A percentile compares a stretch with the other conserved stretches of the same genome.
Conservation (phyloP, 2,329 filamentous ascomycete species). For the Chaetomium globosum region DNA sequence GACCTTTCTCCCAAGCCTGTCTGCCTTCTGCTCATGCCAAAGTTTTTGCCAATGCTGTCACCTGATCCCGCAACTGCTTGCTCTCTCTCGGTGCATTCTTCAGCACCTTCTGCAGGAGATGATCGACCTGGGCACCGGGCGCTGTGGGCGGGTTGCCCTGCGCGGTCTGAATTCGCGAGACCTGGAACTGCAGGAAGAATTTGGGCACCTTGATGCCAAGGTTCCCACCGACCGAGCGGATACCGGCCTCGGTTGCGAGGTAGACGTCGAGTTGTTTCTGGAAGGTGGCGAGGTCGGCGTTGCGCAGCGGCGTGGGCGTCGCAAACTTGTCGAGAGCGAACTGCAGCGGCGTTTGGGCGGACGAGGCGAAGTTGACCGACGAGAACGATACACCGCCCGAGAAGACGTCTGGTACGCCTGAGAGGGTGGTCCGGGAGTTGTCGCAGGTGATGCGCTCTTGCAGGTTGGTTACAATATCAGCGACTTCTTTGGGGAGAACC, state of each 20-base stretch:
- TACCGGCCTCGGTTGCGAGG: conserved; percentile 61
- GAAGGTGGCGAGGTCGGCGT: conserved; percentile 54
- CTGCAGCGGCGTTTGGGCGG: conserved; percentile 51
- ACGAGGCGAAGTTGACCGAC: conserved; percentile 58
- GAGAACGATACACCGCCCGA: conserved; percentile 56
- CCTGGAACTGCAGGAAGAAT: conserved; percentile 64
- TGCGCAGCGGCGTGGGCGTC: conserved; percentile 53
- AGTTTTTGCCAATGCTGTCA: conserved; percentile 46
- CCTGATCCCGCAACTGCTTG: conserved; percentile 54
- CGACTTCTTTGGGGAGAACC: conserved; percentile 55
- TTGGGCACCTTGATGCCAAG: conserved; percentile 64
- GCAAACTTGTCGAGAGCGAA: conserved; percentile 59
- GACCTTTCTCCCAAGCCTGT: not conserved
- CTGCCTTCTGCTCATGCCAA: conserved; percentile 13
- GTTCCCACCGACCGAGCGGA: conserved; percentile 56
- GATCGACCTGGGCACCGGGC: conserved; percentile 58
- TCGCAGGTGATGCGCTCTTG: conserved; percentile 54
- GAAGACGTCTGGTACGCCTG: conserved; percentile 59
- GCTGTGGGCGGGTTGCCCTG: conserved; percentile 57
- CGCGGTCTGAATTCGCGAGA: conserved; percentile 61
- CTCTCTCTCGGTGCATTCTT: conserved; percentile 57
- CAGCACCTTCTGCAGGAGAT: conserved; percentile 59
- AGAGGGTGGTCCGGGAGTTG: conserved; percentile 51
- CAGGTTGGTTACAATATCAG: conserved; percentile 48
- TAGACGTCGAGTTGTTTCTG: conserved; percentile 59